These are phyloP conservation scores for Fusarium guadeloupense DNA, from an alignment of 2,329 filamentous ascomycete genomes.

Conservation along the genomic window DNA sequence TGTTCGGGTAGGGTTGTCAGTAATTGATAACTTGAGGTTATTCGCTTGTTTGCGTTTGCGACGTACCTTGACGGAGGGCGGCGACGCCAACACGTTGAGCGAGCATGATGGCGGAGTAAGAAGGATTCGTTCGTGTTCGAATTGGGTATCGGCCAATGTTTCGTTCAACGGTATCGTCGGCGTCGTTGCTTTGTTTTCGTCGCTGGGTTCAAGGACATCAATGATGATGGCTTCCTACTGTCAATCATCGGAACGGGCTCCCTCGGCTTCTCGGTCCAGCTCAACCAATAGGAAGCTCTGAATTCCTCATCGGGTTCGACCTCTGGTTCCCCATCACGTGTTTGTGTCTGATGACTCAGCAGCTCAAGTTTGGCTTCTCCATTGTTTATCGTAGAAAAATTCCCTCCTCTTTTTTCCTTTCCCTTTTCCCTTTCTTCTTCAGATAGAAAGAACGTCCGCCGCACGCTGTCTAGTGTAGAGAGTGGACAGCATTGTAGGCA, in stretches of 20 bases:
- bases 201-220: constrained; percentile 15
- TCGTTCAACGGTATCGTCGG: constrained; percentile 35
- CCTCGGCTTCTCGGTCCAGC: constrained; percentile 57
- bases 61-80: constrained; percentile 66
- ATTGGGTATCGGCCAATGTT: constrained; percentile 18
- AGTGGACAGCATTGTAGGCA: constrained; percentile 43
- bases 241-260: constrained; percentile 39
- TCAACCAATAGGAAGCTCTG: constrained; percentile 50
- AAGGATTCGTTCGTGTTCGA: constrained; percentile 3
- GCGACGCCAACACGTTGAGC: constrained; percentile 66
- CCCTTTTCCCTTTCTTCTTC: constrained; percentile 50
- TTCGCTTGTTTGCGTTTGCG: constrained; percentile 18
- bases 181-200: constrained; percentile 30
- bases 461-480: constrained; percentile 47
- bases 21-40: constrained; percentile 19
- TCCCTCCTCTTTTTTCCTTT: not conserved
- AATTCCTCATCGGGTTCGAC: constrained; percentile 51
- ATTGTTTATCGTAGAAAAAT: constrained; percentile 7
- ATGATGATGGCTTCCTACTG: constrained; percentile 38
- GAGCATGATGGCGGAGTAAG: constrained; percentile 57
- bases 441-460: constrained; percentile 63
- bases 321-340: not conserved
- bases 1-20: constrained; percentile 24
- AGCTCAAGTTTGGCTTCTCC: accelerated
- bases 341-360: constrained; percentile 22